A percentile compares a stretch with the other conserved stretches of the same genome.
phyloP scores from a whole-genome alignment of 1,139 yeast genomes.

The Geotrichum aggregatum region DNA sequence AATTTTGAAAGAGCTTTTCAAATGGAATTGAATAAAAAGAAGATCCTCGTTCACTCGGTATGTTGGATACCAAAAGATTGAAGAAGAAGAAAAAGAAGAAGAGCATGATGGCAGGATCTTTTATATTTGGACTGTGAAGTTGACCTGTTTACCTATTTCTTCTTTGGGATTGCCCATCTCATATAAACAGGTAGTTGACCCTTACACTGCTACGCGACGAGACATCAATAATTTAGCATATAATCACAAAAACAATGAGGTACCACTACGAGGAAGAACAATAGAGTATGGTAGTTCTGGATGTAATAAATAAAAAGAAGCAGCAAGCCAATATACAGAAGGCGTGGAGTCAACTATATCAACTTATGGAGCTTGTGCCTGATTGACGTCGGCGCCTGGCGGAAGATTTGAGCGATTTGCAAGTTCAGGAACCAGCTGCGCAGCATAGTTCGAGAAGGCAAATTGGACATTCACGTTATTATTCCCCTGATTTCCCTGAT shows the following conservation, averaged over 20 bases:
- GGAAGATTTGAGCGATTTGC: neutral
- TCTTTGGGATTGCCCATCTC: neutral
- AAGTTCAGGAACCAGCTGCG: neutral
- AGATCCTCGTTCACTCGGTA: no score
- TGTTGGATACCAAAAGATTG: neutral
- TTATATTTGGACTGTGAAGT: neutral
- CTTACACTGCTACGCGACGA: no score
- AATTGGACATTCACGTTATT: no score
- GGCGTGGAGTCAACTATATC: no score
- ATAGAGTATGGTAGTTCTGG: neutral
- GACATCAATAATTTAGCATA: no score
- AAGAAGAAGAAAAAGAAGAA: neutral
- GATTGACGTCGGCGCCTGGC: neutral
- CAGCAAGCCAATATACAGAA: no score
- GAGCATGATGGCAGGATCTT: neutral
- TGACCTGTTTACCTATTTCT: conserved; percentile 4
- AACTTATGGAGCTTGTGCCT: neutral
- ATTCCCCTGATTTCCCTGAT: no score
- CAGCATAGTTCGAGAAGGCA: neutral
- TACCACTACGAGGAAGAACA: neutral
- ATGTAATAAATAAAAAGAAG: neutral
- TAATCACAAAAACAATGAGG: no score
- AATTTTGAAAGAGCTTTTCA: no score
- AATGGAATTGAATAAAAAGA: no score
- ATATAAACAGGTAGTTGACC: no score